phyloP scores from a whole-genome alignment of 371 early-diverging fungal genomes.

The Rhizopus microsporus region DNA sequence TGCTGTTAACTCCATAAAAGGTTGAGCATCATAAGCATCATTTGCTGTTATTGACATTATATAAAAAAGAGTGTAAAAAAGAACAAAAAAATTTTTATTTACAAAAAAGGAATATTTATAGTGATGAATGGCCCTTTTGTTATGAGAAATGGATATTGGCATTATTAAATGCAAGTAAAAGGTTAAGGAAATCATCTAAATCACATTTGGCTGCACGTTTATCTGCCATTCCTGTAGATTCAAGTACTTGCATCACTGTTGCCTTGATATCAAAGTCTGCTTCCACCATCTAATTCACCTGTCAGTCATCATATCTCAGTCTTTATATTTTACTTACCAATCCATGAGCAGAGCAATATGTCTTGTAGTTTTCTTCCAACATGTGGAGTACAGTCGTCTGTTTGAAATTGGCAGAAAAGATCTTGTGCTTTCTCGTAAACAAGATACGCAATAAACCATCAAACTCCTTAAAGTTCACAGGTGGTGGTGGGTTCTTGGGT shows the following conservation, averaged over 20 bases:
- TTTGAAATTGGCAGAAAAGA: slow-evolving; percentile 89
- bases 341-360: slow-evolving; percentile 80
- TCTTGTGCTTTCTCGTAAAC: slow-evolving; percentile 97
- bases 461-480: slow-evolving; percentile 96
- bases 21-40: slow-evolving; percentile 18
- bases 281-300: slow-evolving; percentile 67
- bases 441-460: slow-evolving; percentile 96
- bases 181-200: slow-evolving; percentile 87
- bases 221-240: slow-evolving; percentile 68
- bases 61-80: not conserved
- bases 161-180: slow-evolving; percentile 75
- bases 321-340: slow-evolving; percentile 36
- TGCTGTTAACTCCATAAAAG: slow-evolving; percentile 13
- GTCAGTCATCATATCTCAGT: not conserved
- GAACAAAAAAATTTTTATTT: slow-evolving; percentile 1
- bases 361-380: slow-evolving; percentile 94
- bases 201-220: slow-evolving; percentile 91
- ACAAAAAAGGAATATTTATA: not conserved
- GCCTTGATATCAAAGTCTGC: slow-evolving; percentile 83
- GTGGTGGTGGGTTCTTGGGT: slow-evolving; percentile 93
- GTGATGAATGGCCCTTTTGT: not conserved
- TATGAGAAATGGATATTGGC: slow-evolving; percentile 75
- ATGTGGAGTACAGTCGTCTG: slow-evolving; percentile 81
- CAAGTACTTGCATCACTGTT: slow-evolving; percentile 72
- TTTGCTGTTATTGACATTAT: no score